A percentile compares a stretch with the other conserved stretches of the same genome.
Evolutionary conservation across 2,329 filamentous ascomycete genomes (phyloP).

Genomic region (Calonectria pteridis): DNA sequence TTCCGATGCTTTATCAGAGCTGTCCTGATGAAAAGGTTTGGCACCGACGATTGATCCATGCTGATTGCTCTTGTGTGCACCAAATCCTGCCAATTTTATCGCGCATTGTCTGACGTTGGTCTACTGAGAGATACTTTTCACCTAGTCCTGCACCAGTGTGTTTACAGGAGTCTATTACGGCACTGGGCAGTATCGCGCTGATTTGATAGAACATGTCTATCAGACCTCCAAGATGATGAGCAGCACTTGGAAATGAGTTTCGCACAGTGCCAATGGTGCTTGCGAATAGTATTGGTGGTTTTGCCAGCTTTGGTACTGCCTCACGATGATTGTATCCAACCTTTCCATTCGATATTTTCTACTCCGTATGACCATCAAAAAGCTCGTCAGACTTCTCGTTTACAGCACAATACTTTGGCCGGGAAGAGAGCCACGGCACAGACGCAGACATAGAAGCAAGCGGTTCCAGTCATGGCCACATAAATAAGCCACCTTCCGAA

Average conservation of each 20-base stretch:
- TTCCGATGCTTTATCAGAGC: conserved; percentile 48
- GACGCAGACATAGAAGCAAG: too few relatives aligned
- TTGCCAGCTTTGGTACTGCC: conserved; percentile 53
- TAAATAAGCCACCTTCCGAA: not conserved
- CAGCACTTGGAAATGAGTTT: not conserved
- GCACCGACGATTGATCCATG: conserved; percentile 56
- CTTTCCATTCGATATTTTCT: conserved; percentile 58
- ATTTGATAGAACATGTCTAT: conserved; percentile 46
- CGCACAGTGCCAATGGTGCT: not conserved
- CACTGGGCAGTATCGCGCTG: conserved; percentile 53
- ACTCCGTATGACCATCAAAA: conserved; percentile 54
- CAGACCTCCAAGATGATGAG: conserved; percentile 51
- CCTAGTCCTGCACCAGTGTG: conserved; percentile 49
- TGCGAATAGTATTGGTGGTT: conserved; percentile 51
- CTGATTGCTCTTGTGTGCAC: conserved; percentile 47
- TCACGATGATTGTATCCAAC: conserved; percentile 54
- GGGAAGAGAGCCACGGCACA: not conserved
- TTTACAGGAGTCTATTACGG: conserved; percentile 54
- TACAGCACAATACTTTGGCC: conserved; percentile 41
- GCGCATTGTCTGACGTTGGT: not conserved
- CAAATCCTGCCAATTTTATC: not conserved
- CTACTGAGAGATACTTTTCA: conserved; percentile 47
- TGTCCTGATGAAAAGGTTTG: conserved; percentile 53
- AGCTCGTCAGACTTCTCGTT: conserved; percentile 52
- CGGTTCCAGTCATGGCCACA: not conserved